Base-by-base conservation (phyloP, 495 filamentous ascomycete species). In the Cairneyella variabilis region DNA sequence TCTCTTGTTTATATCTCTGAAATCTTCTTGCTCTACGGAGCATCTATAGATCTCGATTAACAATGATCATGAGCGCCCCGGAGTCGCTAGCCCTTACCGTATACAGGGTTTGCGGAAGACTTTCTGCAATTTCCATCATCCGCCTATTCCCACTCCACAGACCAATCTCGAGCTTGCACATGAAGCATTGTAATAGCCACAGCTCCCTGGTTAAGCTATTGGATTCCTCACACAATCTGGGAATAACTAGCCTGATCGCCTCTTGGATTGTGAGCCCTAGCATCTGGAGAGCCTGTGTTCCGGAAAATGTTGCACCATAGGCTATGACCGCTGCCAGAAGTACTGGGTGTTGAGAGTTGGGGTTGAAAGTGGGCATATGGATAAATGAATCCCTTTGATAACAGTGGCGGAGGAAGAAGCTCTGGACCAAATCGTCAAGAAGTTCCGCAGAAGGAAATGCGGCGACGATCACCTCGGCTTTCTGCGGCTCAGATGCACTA, bases 91-190 rank as follows among this genome's bases (percentile, higher is more conserved):
- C n/a, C n/a, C 47, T 21, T 58, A 79, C 74, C 4, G 78, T 81
- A 1, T 78, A 56, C 1, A 81, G 54, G 14, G 75, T 70, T 32
- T 76, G 71, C 23, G 71, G 64, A 57, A 78, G 79, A 55, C 80
- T 83, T 53, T 86, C 83, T 2, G 83, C 78, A 32, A 88, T 80
- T 61, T 88, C 84, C 58, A 84, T 85, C 57, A 82, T 82, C n/a
- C 84, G 65, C 40, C 79, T 74, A 51, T 82, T 83, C 2, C 83
- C 84, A 46, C 80, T 84, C 84, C 84, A 88, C 8, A 88, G 67
- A 0, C 79, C 80, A 32, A 85, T 69, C 44, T 84, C 78, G 3
- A 84, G 69, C 1, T 70, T 62, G 21, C 86, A 53, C 12, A 80
- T 66, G 45, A 77, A 73, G 4, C 76, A 73, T 60, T 85, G 83